phyloP scores from a whole-genome alignment of 169 alveolate species.

The Plasmodium sp. region DNA sequence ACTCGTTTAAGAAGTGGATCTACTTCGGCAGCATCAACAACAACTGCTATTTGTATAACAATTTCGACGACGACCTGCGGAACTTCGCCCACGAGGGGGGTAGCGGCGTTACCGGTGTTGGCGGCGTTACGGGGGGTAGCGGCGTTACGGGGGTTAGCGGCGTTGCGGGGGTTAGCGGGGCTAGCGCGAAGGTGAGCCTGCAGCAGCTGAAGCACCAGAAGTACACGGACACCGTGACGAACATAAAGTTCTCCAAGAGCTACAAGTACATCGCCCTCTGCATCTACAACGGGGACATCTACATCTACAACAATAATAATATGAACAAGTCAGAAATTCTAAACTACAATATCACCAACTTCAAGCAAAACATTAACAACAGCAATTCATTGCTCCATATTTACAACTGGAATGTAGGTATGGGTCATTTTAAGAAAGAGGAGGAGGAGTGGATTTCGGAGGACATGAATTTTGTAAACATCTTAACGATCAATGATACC shows the following conservation, averaged over 20 bases:
- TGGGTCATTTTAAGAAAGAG: background rate
- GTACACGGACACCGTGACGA: constrained; percentile 67
- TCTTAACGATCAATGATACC: constrained; percentile 21
- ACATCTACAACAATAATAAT: constrained; percentile 60
- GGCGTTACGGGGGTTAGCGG: background rate
- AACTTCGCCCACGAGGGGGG: background rate
- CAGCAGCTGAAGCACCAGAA: constrained; percentile 29
- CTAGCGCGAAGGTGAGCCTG: background rate
- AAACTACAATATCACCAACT: constrained; percentile 31
- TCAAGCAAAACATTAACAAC: constrained; percentile 52
- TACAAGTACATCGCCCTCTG: constrained; percentile 35
- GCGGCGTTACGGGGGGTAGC: background rate
- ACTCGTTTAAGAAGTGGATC: constrained; percentile 50
- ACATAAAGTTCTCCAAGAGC: constrained; percentile 30
- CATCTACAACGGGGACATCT: constrained; percentile 68
- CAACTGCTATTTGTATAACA: constrained; percentile 40
- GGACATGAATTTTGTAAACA: constrained; percentile 49
- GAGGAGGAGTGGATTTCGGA: constrained; percentile 19
- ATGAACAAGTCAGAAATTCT: constrained; percentile 29
- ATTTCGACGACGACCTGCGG: constrained; percentile 26
- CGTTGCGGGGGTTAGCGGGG: background rate
- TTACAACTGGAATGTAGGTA: constrained; percentile 29
- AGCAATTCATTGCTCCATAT: constrained; percentile 40
- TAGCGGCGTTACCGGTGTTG: background rate
- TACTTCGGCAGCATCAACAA: constrained; percentile 70